Percentiles rank a stretch among this genome's conserved stretches.
These are phyloP conservation scores for Podospora didyma DNA, from an alignment of 495 filamentous ascomycete genomes.

Conservation along the genomic window DNA sequence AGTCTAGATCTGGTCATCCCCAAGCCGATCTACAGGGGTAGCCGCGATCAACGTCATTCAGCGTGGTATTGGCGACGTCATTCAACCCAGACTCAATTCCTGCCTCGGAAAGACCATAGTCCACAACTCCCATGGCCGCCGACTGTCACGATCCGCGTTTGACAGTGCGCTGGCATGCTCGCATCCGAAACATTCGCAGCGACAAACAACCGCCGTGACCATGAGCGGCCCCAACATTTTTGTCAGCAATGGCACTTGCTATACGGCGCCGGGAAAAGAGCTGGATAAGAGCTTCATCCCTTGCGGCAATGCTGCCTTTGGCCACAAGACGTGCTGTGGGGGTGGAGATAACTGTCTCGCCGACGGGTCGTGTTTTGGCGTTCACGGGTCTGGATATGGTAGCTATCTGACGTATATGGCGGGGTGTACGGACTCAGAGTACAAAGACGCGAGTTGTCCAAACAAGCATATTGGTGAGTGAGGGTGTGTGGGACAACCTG, in stretches of 20 bases:
- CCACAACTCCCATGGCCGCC: no score
- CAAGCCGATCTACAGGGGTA: no score
- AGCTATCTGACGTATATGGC: constrained; percentile 22
- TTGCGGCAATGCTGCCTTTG: constrained; percentile 23
- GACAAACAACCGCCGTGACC: background rate
- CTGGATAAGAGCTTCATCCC: constrained; percentile 24
- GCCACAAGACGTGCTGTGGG: constrained; percentile 21
- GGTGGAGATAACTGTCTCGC: constrained; percentile 23
- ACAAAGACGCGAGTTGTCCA: constrained; percentile 20
- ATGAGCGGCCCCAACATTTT: constrained; percentile 20
- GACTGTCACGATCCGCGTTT: no score
- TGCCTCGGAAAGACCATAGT: no score
- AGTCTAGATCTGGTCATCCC: no score
- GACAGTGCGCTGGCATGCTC: no score
- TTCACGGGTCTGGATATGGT: constrained; percentile 20
- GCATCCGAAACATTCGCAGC: no score
- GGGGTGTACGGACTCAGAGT: constrained; percentile 23
- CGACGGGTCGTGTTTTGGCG: constrained; percentile 19
- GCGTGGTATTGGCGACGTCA: no score
- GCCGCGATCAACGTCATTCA: no score
- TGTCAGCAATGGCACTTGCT: constrained; percentile 26
- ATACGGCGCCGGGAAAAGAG: constrained; percentile 17
- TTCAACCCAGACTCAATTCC: no score
- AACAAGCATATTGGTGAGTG: constrained; percentile 17
- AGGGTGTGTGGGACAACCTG: background rate